A percentile compares a stretch with the other conserved stretches of the same genome.
Evolutionary conservation across 106 monocot species (phyloP).

Genomic region (Iris macrosiphon): DNA sequence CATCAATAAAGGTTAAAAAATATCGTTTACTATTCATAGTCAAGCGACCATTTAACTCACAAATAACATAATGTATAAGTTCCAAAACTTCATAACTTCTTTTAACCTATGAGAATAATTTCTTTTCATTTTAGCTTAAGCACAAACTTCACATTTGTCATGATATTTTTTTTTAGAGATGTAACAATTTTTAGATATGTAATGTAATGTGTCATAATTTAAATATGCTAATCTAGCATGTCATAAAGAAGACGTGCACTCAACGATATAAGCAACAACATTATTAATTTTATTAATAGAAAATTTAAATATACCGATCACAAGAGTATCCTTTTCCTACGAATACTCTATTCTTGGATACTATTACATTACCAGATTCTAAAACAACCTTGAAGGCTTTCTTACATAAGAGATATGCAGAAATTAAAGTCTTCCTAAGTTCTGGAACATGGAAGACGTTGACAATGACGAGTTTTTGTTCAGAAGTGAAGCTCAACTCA

Average conservation of each 20-base stretch:
- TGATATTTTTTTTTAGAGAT: not conserved
- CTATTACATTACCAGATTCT: not conserved
- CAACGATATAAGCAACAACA: conserved; percentile 4
- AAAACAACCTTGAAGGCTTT: conserved; percentile 5
- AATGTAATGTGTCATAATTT: not conserved
- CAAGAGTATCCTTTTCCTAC: conserved; percentile 9
- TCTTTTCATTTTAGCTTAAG: not conserved
- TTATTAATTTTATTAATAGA: conserved; percentile 3
- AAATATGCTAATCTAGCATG: conserved; percentile 12
- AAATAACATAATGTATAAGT: conserved; percentile 11
- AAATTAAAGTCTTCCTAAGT: not conserved
- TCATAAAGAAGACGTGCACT: not conserved
- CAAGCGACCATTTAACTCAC: conserved; percentile 19
- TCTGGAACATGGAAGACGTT: not conserved
- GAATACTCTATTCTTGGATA: conserved; percentile 2
- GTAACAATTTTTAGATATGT: conserved; percentile 7
- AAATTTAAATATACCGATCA: conserved; percentile 8
- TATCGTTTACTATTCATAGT: not conserved
- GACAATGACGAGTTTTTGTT: not conserved
- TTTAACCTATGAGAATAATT: not conserved
- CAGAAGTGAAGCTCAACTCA: conserved; percentile 2
- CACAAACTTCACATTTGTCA: conserved; percentile 14
- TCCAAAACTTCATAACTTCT: not conserved
- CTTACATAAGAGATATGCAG: not conserved
- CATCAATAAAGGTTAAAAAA: conserved; percentile 8